Evolutionary conservation across 176 grass and related monocot genomes (phyloP), one percentile per base, ranked within the genome.

Genomic region (Triticum urartu): DNA sequence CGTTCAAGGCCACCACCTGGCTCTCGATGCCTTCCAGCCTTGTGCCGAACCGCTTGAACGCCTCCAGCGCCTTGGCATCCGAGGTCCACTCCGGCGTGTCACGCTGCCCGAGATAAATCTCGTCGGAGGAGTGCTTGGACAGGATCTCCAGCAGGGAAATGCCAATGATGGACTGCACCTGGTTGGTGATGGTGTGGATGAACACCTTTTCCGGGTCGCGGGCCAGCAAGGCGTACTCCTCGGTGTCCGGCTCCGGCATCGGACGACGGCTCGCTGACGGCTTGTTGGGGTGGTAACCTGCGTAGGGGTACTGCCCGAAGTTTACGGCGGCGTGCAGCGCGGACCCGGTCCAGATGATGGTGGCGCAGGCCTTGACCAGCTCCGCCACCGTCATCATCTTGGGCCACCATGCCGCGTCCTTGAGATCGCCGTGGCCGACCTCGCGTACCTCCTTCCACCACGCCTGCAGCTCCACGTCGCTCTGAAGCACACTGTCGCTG

Each of bases 371-470:
- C 77, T 86, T 90, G n/a, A 66, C 87, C 10, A 96, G 79, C 84
- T 96, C 91, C 0, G 64, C 6, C 43, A 93, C 60, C 8, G 82
- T 93, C 26, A 80, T 64, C 94, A 96, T 96, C 63, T 64, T 33
- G 0, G 94, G 89, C 94, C 94, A 96, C 94, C 91, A 93, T 0
- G 81, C 6, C 58, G 82, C 89, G n/a, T 96, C 68, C 89, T 90
- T 93, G 67, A 88, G 68, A 85, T 96, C 89, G 61, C 82, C 91
- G 24, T 96, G 94, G 5, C 94, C 91, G 33, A 88, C 89, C 79
- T 93, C 87, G 8, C 83, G 79, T 7, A 86, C 90, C 89, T 96
- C 94, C 69, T 88, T 93, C 94, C 91, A 96, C 94, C 91, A 96
- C 13, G 54, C 87, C 67, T 96, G 87, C 14, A 93, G 87, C 89